Evolutionary conservation across 139 green algal genomes (phyloP).

Genomic region (Picochlorum sp.): DNA sequence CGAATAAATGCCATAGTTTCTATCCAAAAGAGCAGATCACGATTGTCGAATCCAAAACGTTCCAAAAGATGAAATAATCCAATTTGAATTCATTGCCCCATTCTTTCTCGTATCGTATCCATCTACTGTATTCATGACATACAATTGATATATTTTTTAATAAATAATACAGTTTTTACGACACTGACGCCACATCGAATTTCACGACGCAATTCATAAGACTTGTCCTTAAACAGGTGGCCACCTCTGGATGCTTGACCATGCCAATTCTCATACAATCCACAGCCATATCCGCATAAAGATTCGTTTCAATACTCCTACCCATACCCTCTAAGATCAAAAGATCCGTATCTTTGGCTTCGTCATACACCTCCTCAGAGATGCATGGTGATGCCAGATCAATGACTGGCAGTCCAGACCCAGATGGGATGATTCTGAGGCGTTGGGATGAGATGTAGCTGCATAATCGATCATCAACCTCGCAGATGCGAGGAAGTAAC

Average conservation of each 20-base stretch:
- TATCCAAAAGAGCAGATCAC: neutral
- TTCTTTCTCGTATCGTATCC: too few relatives aligned
- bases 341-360: slow-evolving; percentile 61
- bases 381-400: slow-evolving; percentile 56
- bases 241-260: slow-evolving; percentile 82
- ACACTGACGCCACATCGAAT: slow-evolving; percentile 26
- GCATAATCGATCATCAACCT: slow-evolving; percentile 5
- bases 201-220: slow-evolving; percentile 81
- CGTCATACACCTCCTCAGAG: slow-evolving; percentile 53
- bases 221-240: slow-evolving; percentile 50
- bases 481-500: slow-evolving; percentile 35
- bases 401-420: slow-evolving; percentile 76
- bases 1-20: neutral
- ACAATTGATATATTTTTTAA: neutral
- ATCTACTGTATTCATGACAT: neutral
- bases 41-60: neutral
- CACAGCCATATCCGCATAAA: slow-evolving; percentile 54
- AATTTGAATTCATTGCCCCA: neutral
- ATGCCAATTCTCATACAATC: slow-evolving; percentile 58
- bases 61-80: neutral
- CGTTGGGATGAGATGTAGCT: slow-evolving; percentile 4
- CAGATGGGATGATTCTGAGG: slow-evolving; percentile 59
- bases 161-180: neutral
- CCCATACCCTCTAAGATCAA: slow-evolving; percentile 93
- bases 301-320: slow-evolving; percentile 81